Percentiles rank a stretch among this genome's conserved stretches.
These are phyloP conservation scores for Apophysomyces elegans DNA, from an alignment of 371 early-diverging fungal species.

Conservation along the genomic window DNA sequence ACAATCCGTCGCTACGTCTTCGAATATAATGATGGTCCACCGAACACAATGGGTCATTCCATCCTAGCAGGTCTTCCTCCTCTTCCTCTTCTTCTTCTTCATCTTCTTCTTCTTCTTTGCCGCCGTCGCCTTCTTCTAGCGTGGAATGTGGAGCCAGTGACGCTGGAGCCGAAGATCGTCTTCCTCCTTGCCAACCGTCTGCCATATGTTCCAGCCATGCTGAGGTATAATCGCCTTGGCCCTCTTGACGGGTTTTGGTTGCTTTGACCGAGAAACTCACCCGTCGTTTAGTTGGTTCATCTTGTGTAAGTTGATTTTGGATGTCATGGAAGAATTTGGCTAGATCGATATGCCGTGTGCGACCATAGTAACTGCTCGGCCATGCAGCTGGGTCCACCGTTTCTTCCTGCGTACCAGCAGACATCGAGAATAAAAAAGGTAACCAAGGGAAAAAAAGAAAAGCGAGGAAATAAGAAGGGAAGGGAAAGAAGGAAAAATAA, in stretches of 20 bases:
- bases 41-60: not conserved
- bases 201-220: too few species aligned
- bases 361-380: constrained; percentile 37
- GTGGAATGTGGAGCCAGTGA: constrained; percentile 89
- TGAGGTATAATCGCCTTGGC: not conserved
- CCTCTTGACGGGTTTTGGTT: not conserved
- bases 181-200: not conserved
- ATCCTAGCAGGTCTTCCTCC: not conserved
- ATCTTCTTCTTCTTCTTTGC: not conserved
- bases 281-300: not conserved
- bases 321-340: constrained; percentile 22
- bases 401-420: constrained; percentile 60
- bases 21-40: not conserved
- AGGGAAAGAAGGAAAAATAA: constrained; percentile 14
- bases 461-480: constrained; percentile 18
- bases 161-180: constrained; percentile 97
- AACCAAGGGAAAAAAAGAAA: constrained; percentile 13
- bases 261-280: constrained; percentile 20
- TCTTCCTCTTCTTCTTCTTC: not conserved
- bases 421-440: constrained; percentile 2
- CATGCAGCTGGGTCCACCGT: constrained; percentile 44
- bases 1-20: not conserved
- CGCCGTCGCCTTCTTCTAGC: constrained; percentile 36
- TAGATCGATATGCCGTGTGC: constrained; percentile 25
- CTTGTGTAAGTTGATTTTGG: not conserved